These are phyloP conservation scores for Penicillium nordicum DNA, from an alignment of 2,329 filamentous ascomycete genomes.

Conservation along the genomic window DNA sequence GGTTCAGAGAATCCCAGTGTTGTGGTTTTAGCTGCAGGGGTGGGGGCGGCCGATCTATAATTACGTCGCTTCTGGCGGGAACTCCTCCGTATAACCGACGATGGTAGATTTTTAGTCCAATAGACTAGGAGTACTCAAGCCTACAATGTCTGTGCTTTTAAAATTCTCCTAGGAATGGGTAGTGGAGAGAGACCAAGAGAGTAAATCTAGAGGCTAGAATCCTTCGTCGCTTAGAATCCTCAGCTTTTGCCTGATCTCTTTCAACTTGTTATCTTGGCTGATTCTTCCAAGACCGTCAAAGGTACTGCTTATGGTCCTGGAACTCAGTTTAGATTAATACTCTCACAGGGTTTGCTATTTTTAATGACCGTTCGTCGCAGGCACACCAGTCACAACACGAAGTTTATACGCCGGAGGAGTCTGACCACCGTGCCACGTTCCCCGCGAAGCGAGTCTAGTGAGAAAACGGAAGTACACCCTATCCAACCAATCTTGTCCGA, in stretches of 20 bases:
- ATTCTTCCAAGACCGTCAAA: not conserved
- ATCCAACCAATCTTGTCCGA: not conserved
- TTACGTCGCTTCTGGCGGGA: constrained; percentile 22
- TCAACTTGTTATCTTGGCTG: not conserved
- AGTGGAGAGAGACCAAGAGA: not conserved
- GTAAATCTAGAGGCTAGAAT: not conserved
- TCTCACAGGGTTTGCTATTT: constrained; percentile 3
- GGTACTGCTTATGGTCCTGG: not conserved
- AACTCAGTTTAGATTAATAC: not conserved
- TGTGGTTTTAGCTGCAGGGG: constrained; percentile 36
- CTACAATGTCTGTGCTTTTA: constrained; percentile 10
- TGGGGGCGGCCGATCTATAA: constrained; percentile 28
- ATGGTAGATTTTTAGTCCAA: constrained; percentile 12
- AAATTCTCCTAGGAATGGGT: not conserved
- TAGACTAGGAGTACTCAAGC: not conserved
- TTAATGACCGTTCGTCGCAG: constrained; percentile 1
- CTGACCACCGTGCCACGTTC: constrained; percentile 1
- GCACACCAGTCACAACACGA: constrained; percentile 3
- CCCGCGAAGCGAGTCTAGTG: not conserved
- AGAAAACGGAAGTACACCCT: not conserved
- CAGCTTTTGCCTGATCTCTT: not conserved
- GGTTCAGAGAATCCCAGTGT: constrained; percentile 25
- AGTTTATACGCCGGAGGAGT: not conserved
- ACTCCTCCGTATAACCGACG: constrained; percentile 1
- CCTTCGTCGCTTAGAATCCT: not conserved